Percentiles rank a stretch among this genome's conserved stretches.
These are phyloP conservation scores for Amanita rubescens DNA, from an alignment of 768 basidiomycete species.

Conservation along the genomic window DNA sequence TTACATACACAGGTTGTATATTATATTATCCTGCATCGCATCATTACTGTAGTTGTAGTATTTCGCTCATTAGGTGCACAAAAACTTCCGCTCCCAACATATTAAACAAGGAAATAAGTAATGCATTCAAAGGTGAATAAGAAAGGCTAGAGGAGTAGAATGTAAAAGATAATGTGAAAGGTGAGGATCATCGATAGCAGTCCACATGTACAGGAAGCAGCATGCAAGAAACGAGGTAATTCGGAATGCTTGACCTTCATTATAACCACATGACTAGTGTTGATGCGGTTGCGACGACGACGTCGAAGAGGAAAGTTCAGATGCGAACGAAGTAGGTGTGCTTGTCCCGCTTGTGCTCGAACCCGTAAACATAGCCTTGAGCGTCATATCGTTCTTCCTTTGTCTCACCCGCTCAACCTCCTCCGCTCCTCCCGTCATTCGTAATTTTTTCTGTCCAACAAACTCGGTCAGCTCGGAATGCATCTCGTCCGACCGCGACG, in stretches of 20 bases:
- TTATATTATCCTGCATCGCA: not conserved
- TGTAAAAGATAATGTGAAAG: not conserved
- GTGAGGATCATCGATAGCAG: conserved; percentile 2
- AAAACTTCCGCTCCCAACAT: not conserved
- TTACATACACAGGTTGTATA: not conserved
- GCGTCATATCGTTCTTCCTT: conserved; percentile 71
- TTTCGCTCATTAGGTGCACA: not conserved
- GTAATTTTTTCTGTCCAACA: conserved; percentile 81
- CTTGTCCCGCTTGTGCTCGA: not conserved
- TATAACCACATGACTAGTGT: not conserved
- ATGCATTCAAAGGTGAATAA: not conserved
- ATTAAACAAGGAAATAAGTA: not conserved
- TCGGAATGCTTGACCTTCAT: conserved; percentile 1
- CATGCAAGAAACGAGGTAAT: not conserved
- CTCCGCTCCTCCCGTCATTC: conserved; percentile 93
- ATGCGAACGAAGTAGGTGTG: not conserved
- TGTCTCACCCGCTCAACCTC: conserved; percentile 85
- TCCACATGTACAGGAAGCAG: not conserved
- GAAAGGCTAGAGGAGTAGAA: not conserved
- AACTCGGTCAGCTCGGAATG: conserved; percentile 80
- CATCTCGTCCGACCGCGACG: conserved; percentile 71
- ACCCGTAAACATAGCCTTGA: conserved; percentile 77
- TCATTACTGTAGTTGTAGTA: not conserved
- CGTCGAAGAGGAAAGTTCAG: not conserved
- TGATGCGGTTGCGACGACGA: conserved; percentile 4